Evolutionary conservation across 1,139 yeast genomes (phyloP).

Genomic region (Saccharomyces hybrid): DNA sequence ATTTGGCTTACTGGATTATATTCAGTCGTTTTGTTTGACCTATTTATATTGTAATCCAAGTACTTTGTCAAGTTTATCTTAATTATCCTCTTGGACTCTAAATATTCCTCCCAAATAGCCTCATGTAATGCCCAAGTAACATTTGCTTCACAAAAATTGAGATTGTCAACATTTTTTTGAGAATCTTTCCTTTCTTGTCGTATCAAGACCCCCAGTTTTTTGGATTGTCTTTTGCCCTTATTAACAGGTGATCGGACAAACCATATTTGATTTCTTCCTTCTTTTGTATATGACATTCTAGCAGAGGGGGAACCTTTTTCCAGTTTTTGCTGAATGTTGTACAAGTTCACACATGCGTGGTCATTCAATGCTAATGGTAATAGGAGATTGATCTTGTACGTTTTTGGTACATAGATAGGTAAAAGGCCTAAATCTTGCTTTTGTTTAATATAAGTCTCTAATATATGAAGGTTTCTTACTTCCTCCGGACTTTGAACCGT

Average conservation of each 20-base stretch:
- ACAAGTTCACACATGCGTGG: conserved; percentile 13
- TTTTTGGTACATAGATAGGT: conserved; percentile 14
- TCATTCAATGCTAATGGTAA: conserved; percentile 28
- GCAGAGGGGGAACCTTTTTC: conserved; percentile 24
- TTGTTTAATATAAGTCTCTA: conserved; percentile 15
- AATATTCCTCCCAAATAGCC: conserved; percentile 27
- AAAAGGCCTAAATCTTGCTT: conserved; percentile 12
- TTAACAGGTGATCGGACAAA: conserved; percentile 28
- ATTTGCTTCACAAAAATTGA: conserved; percentile 12
- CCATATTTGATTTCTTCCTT: conserved; percentile 27
- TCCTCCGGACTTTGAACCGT: conserved; percentile 3
- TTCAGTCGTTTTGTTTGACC: neutral
- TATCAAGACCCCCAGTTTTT: conserved; percentile 18
- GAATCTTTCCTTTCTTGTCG: conserved; percentile 15
- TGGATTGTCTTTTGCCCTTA: conserved; percentile 23
- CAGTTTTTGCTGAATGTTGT: conserved; percentile 15
- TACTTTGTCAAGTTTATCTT: neutral
- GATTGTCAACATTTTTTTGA: conserved; percentile 18
- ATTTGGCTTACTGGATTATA: neutral
- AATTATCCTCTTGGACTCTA: conserved; percentile 8
- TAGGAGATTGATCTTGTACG: conserved; percentile 15
- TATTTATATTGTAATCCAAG: neutral
- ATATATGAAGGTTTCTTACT: conserved; percentile 10
- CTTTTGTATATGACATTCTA: conserved; percentile 20
- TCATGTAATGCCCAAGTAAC: conserved; percentile 29